Conservation (phyloP, 441 rosid species). For the Erodium moschatum region DNA sequence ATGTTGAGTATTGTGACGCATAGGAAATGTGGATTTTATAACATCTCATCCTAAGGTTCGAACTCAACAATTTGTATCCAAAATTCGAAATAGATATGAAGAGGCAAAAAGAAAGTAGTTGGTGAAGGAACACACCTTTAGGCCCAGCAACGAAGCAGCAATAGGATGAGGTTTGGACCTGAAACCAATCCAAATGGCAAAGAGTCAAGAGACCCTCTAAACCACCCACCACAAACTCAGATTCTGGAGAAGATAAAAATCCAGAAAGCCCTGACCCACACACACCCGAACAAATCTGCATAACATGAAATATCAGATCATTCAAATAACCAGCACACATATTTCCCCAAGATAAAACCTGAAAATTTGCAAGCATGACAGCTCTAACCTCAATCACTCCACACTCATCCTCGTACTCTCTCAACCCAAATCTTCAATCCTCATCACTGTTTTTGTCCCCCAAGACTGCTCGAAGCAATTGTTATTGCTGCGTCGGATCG, state of each 20-base stretch:
- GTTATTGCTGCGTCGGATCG: constrained; percentile 15
- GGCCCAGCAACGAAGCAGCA: background rate
- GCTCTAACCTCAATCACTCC: constrained; percentile 2
- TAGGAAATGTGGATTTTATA: no score
- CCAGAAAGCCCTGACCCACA: background rate
- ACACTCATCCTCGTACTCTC: no score
- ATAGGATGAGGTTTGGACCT: background rate
- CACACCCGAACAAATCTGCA: background rate
- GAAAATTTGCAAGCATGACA: background rate
- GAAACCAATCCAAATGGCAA: constrained; percentile 1
- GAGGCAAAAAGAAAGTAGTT: no score
- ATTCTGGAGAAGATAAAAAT: background rate
- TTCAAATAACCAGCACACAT: background rate
- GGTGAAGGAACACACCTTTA: background rate
- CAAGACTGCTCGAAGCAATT: no score
- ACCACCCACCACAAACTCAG: background rate
- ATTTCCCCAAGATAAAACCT: no score
- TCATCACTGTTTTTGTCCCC: background rate
- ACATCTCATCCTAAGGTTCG: no score
- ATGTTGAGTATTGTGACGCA: no score
- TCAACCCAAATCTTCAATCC: no score
- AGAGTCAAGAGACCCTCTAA: background rate
- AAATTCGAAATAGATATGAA: no score
- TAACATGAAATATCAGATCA: background rate
- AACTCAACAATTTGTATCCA: no score